Evolutionary conservation across 202 grass and related monocot genomes (phyloP).

Genomic region (Sporobolus alterniflorus): DNA sequence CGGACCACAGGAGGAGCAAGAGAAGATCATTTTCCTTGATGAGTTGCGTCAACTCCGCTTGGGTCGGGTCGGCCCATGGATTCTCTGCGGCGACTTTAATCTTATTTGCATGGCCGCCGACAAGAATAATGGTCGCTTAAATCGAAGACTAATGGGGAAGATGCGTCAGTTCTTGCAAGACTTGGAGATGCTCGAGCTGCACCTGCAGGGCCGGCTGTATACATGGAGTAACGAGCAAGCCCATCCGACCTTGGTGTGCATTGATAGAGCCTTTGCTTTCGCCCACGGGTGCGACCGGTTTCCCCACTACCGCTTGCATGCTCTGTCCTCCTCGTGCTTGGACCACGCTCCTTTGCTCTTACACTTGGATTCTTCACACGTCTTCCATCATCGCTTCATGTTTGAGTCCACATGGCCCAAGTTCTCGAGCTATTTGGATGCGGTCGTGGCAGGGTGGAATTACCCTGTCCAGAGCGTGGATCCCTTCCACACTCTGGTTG

Average conservation of each 20-base stretch:
- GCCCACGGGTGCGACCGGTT: neutral
- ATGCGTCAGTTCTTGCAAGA: too few relatives aligned
- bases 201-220: too few relatives aligned
- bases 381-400: rapidly evolving
- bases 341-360: neutral
- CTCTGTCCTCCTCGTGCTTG: neutral
- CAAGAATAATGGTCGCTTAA: too few relatives aligned
- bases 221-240: neutral
- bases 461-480: neutral
- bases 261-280: neutral
- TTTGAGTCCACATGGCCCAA: neutral
- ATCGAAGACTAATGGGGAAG: too few relatives aligned
- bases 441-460: rapidly evolving
- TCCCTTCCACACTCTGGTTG: rapidly evolving
- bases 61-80: too few relatives aligned
- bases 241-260: neutral
- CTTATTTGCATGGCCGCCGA: too few relatives aligned
- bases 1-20: too few relatives aligned
- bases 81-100: too few relatives aligned
- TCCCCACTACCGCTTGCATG: rapidly evolving
- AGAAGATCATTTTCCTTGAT: too few relatives aligned
- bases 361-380: rapidly evolving
- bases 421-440: neutral
- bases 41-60: too few relatives aligned
- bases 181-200: too few relatives aligned